These are phyloP conservation scores for Candida methanosorbosa DNA, from an alignment of 805 yeast species.

Conservation along the genomic window DNA sequence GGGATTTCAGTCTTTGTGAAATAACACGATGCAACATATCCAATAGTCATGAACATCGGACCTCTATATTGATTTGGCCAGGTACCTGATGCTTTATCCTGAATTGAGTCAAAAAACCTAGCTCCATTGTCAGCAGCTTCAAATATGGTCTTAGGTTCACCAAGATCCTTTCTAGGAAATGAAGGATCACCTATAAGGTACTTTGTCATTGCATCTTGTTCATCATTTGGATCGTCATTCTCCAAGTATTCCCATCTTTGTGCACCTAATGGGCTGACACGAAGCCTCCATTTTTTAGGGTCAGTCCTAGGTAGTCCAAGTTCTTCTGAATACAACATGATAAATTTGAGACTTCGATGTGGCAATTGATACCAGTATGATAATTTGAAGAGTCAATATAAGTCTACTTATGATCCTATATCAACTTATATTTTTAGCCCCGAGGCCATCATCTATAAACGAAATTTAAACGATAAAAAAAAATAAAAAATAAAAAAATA, in stretches of 20 bases:
- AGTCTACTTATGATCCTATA: too few relatives aligned
- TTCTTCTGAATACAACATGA: conserved; percentile 55
- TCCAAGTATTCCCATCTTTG: conserved; percentile 71
- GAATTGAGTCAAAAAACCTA: conserved; percentile 56
- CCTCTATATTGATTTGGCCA: conserved; percentile 94
- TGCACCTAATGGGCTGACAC: conserved; percentile 62
- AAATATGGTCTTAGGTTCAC: conserved; percentile 25
- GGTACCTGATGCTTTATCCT: conserved; percentile 69
- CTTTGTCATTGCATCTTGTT: conserved; percentile 49
- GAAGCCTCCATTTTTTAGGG: conserved; percentile 62
- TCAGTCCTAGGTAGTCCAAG: conserved; percentile 66
- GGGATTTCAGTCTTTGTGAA: conserved; percentile 63
- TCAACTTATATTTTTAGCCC: too few relatives aligned
- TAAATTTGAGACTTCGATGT: too few relatives aligned
- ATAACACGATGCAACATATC: conserved; percentile 70
- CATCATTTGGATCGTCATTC: conserved; percentile 30
- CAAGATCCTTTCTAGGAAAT: conserved; percentile 10
- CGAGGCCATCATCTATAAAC: too few relatives aligned
- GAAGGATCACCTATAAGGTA: conserved; percentile 30
- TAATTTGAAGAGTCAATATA: too few relatives aligned
- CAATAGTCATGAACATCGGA: conserved; percentile 95
- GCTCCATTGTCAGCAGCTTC: conserved; percentile 73
- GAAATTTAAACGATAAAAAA: too few relatives aligned
- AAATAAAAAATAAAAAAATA: background rate
- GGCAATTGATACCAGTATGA: too few relatives aligned